A percentile compares a stretch with the other conserved stretches of the same genome.
Conservation (phyloP, 129 eudicot species). For the Scalesia atractyloides region DNA sequence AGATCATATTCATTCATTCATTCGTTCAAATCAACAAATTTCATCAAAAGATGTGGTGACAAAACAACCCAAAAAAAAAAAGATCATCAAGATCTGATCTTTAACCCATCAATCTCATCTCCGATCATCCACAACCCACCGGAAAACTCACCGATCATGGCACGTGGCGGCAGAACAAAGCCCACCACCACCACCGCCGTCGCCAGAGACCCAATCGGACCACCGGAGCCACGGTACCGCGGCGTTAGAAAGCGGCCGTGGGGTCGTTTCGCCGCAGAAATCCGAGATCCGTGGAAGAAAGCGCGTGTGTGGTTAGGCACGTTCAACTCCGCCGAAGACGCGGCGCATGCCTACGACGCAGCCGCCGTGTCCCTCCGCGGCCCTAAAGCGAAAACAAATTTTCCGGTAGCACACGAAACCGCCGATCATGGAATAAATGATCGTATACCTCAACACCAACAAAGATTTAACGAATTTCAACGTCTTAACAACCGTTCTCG, state of each 20-base stretch:
- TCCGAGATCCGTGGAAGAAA: conserved; percentile 65
- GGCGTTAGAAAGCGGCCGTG: conserved; percentile 59
- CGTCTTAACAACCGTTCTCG: conserved; percentile 33
- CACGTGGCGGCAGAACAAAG: conserved; percentile 40
- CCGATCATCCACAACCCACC: background rate
- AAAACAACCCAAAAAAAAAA: background rate
- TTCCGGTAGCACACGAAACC: conserved; percentile 32
- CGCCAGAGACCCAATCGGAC: conserved; percentile 39
- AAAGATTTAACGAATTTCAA: conserved; percentile 29
- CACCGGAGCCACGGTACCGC: conserved; percentile 46
- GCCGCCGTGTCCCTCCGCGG: conserved; percentile 63
- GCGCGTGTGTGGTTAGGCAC: conserved; percentile 65
- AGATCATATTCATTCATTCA: background rate
- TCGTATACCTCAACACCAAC: background rate
- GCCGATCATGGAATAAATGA: conserved; percentile 16
- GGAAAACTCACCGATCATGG: conserved; percentile 30
- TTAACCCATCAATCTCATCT: background rate
- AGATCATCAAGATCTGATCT: conserved; percentile 3
- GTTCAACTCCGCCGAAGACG: conserved; percentile 52
- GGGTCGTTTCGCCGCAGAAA: conserved; percentile 67
- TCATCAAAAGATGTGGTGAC: conserved; percentile 14
- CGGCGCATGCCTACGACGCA: conserved; percentile 62
- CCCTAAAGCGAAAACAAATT: conserved; percentile 58
- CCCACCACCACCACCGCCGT: conserved; percentile 9
- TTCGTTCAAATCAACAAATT: background rate